These are phyloP conservation scores for Saccharomycopsis lassenensis DNA, from an alignment of 805 yeast genomes.

Conservation along the genomic window DNA sequence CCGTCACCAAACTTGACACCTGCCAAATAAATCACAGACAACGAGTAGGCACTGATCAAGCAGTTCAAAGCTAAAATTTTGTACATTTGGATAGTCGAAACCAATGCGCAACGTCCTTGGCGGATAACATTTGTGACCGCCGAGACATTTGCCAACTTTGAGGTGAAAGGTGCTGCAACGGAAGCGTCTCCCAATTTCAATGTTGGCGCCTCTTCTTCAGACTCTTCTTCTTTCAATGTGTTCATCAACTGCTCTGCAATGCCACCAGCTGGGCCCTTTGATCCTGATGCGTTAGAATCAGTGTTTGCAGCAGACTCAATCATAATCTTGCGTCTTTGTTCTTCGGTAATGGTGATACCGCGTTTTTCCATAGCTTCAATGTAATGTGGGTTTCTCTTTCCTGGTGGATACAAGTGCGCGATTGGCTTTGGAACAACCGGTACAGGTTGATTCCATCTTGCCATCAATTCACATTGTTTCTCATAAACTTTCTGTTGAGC, in stretches of 20 bases:
- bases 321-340: conserved; percentile 46
- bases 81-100: conserved; percentile 97
- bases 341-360: conserved; percentile 73
- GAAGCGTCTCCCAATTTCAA: conserved; percentile 97
- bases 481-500: conserved; percentile 57
- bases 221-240: conserved; percentile 45
- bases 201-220: conserved; percentile 74
- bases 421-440: conserved; percentile 79
- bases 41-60: conserved; percentile 90
- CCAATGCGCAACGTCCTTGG: conserved; percentile 97
- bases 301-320: conserved; percentile 33
- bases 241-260: conserved; percentile 58
- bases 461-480: conserved; percentile 72
- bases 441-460: conserved; percentile 71
- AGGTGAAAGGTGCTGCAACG: conserved; percentile 97
- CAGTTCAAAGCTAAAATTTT: conserved; percentile 95
- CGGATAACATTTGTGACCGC: conserved; percentile 90
- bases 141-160: conserved; percentile 83
- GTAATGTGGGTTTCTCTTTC: conserved; percentile 82
- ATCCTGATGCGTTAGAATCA: conserved; percentile 27
- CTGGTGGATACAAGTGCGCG: conserved; percentile 96
- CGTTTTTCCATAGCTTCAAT: conserved; percentile 74
- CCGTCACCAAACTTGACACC: conserved; percentile 98
- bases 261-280: conserved; percentile 27
- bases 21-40: conserved; percentile 87